phyloP scores from a whole-genome alignment of 1,139 yeast genomes.

The Nakaseomyces glabratus region DNA sequence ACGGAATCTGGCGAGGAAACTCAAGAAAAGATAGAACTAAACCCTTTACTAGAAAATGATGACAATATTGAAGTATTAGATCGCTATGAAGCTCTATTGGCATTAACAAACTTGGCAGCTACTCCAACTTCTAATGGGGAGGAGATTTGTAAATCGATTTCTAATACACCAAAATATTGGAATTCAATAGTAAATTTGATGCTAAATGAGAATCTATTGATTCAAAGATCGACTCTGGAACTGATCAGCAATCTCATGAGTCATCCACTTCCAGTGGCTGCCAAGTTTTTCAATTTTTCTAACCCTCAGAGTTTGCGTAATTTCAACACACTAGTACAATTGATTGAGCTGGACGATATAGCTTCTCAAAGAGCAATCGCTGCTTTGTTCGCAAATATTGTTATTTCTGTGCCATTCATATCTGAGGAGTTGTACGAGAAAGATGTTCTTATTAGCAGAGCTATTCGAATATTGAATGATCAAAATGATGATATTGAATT shows the following conservation, averaged over 20 bases:
- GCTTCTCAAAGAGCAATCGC: slow-evolving; percentile 30
- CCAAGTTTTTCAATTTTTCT: slow-evolving; percentile 29
- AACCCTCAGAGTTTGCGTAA: slow-evolving; percentile 27
- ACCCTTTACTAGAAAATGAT: slow-evolving; percentile 9
- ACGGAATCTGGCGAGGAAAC: slow-evolving; percentile 5
- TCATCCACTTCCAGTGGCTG: slow-evolving; percentile 26
- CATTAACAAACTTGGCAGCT: slow-evolving; percentile 43
- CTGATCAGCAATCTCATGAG: slow-evolving; percentile 28
- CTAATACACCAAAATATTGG: slow-evolving; percentile 34
- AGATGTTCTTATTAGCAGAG: slow-evolving; percentile 19
- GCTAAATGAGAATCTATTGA: slow-evolving; percentile 23
- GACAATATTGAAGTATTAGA: slow-evolving; percentile 26
- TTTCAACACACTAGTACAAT: slow-evolving; percentile 25
- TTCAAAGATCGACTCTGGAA: slow-evolving; percentile 28
- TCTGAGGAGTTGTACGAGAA: slow-evolving; percentile 23
- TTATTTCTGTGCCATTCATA: slow-evolving; percentile 26
- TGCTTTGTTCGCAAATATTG: slow-evolving; percentile 29
- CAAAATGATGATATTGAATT: slow-evolving; percentile 24
- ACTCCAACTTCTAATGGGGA: slow-evolving; percentile 32
- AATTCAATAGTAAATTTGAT: slow-evolving; percentile 32
- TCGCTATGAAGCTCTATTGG: slow-evolving; percentile 39
- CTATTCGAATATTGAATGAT: slow-evolving; percentile 16
- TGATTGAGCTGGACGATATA: slow-evolving; percentile 25
- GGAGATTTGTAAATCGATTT: slow-evolving; percentile 25
- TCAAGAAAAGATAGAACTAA: slow-evolving; percentile 7